Conservation (phyloP, 306 rosid species). For the Dalbergia cultrata region DNA sequence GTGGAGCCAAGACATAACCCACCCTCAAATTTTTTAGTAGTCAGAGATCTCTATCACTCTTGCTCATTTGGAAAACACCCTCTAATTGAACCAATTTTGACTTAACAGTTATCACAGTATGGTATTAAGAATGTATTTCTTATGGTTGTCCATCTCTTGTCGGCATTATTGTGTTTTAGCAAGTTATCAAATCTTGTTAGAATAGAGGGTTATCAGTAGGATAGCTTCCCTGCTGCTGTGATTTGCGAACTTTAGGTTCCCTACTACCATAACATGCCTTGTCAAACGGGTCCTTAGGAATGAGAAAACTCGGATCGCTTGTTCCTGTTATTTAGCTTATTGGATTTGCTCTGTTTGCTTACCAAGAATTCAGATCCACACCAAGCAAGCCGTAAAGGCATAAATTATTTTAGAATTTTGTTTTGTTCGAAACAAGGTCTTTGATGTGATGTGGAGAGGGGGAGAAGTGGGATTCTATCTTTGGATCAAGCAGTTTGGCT, state of each 20-base stretch:
- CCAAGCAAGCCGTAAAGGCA: not conserved
- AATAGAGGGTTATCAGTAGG: not conserved
- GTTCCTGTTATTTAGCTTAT: not conserved
- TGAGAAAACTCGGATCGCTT: not conserved
- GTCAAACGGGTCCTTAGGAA: not conserved
- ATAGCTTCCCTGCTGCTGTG: not conserved
- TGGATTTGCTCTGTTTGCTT: slow-evolving; percentile 1
- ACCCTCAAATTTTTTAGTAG: not conserved
- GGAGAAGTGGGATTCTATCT: too few species aligned
- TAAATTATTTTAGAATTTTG: too few species aligned
- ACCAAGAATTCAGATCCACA: not conserved
- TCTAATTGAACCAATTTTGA: not conserved
- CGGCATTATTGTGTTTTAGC: not conserved
- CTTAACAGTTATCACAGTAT: not conserved
- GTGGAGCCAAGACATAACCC: not conserved
- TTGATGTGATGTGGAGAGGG: too few species aligned
- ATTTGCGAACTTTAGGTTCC: not conserved
- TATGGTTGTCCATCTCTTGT: not conserved
- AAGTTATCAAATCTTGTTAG: not conserved
- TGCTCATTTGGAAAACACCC: not conserved
- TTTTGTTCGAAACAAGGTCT: too few species aligned
- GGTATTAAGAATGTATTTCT: not conserved
- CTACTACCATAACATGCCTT: not conserved
- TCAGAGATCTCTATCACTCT: not conserved
- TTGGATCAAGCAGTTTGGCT: too few species aligned